These are phyloP conservation scores for Clarkia xantiana DNA, from an alignment of 345 rosid genomes.

Conservation along the genomic window DNA sequence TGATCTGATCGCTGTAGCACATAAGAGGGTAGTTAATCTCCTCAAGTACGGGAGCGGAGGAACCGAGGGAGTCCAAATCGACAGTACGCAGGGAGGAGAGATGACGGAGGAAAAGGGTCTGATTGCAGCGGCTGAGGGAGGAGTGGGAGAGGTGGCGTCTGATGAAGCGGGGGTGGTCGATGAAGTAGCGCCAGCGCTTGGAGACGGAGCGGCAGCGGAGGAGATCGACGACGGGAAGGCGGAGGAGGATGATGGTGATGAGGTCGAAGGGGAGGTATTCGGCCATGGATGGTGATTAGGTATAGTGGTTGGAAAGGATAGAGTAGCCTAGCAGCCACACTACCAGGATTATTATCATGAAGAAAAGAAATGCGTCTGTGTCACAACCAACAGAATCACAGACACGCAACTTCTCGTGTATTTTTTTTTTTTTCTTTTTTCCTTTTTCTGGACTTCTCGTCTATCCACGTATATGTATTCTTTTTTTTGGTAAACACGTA, in stretches of 20 bases:
- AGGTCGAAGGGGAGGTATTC: slow-evolving; percentile 9
- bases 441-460: no score
- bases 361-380: no score
- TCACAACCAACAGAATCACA: no score
- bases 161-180: slow-evolving; percentile 17
- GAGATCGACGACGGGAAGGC: slow-evolving; percentile 16
- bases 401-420: no score
- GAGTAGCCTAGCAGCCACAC: no score
- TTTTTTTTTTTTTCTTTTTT: no score
- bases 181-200: slow-evolving; percentile 10
- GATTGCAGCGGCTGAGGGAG: slow-evolving; percentile 8
- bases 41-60: not conserved
- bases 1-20: slow-evolving; percentile 14
- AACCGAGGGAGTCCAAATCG: slow-evolving; percentile 13
- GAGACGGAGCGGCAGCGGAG: slow-evolving; percentile 26
- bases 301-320: no score
- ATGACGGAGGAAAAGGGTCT: slow-evolving; percentile 17
- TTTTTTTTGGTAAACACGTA: no score
- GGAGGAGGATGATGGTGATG: slow-evolving; percentile 10
- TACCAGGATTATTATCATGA: no score
- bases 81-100: slow-evolving; percentile 11
- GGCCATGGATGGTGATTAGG: not conserved
- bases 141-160: slow-evolving; percentile 17
- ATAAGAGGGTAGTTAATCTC: slow-evolving; percentile 18
- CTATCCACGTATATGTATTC: no score